Percentiles rank a stretch among this genome's conserved stretches.
Evolutionary conservation across 257 asterid species (phyloP).

Genomic region (Linderniella brevidens): DNA sequence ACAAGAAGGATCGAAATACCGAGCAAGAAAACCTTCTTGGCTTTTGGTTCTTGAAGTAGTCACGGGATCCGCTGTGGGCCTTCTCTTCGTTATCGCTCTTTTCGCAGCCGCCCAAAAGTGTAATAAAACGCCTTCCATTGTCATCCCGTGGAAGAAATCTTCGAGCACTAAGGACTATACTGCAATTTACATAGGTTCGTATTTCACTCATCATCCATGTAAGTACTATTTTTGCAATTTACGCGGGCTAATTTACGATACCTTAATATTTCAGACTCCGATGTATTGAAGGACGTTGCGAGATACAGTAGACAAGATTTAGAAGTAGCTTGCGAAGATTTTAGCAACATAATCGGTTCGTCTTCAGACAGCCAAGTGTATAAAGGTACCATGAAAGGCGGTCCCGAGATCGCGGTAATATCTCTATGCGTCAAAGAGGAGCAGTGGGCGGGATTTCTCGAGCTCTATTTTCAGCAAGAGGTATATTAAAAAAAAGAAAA

Average conservation of each 20-base stretch:
- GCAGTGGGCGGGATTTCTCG: slow-evolving; percentile 61
- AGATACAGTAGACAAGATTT: slow-evolving; percentile 70
- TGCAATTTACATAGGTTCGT: slow-evolving; percentile 48
- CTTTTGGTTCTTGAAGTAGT: slow-evolving; percentile 66
- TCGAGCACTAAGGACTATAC: slow-evolving; percentile 35
- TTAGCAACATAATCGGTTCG: slow-evolving; percentile 73
- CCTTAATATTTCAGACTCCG: slow-evolving; percentile 39
- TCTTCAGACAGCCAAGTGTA: slow-evolving; percentile 50
- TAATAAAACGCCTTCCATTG: slow-evolving; percentile 37
- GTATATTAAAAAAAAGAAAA: slow-evolving; percentile 10
- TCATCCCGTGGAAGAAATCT: slow-evolving; percentile 77
- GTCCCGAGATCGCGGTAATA: slow-evolving; percentile 73
- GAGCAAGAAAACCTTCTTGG: slow-evolving; percentile 50
- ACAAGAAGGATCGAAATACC: slow-evolving; percentile 27
- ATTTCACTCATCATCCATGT: too few species aligned
- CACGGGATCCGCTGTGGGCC: slow-evolving; percentile 48
- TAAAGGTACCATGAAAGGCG: slow-evolving; percentile 72
- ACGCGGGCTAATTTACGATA: too few species aligned
- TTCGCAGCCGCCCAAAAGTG: slow-evolving; percentile 37
- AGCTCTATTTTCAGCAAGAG: slow-evolving; percentile 85
- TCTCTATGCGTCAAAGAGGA: slow-evolving; percentile 68
- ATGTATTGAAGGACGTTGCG: slow-evolving; percentile 42
- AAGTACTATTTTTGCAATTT: too few species aligned
- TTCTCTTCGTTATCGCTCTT: slow-evolving; percentile 37
- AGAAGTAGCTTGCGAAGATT: slow-evolving; percentile 84